Conservation (phyloP, 2,329 filamentous ascomycete genomes). For the Aspergillus quadrilineatus region DNA sequence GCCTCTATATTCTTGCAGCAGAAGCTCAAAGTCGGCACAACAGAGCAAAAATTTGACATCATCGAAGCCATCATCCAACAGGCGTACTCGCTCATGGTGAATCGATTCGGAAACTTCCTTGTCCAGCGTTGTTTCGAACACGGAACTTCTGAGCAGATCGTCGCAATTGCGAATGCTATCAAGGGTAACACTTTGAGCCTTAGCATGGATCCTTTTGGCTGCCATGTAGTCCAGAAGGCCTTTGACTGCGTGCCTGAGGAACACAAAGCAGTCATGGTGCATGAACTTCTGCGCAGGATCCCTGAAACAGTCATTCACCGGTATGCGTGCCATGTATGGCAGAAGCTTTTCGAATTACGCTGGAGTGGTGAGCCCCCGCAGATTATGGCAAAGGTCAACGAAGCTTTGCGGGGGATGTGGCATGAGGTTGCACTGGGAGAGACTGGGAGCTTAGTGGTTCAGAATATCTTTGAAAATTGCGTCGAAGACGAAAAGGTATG, state of each 20-base stretch:
- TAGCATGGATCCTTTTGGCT: slow-evolving; percentile 98
- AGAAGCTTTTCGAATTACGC: slow-evolving; percentile 96
- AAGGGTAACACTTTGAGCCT: slow-evolving; percentile 89
- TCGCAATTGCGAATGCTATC: slow-evolving; percentile 91
- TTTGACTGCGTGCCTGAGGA: slow-evolving; percentile 97
- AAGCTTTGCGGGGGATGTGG: slow-evolving; percentile 94
- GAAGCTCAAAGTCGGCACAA: slow-evolving; percentile 94
- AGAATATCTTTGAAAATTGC: slow-evolving; percentile 99
- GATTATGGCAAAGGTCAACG: slow-evolving; percentile 98
- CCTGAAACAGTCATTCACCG: slow-evolving; percentile 98
- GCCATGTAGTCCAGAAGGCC: slow-evolving; percentile 96
- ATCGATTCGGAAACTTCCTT: slow-evolving; percentile 97
- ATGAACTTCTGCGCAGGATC: slow-evolving; percentile 89
- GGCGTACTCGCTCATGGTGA: slow-evolving; percentile 94
- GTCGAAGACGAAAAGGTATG: slow-evolving; percentile 95
- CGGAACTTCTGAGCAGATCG: slow-evolving; percentile 88
- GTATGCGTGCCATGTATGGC: slow-evolving; percentile 98
- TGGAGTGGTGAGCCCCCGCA: slow-evolving; percentile 94
- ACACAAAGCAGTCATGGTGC: slow-evolving; percentile 98
- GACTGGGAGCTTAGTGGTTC: slow-evolving; percentile 95
- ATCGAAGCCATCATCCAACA: slow-evolving; percentile 94
- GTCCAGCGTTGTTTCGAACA: slow-evolving; percentile 99
- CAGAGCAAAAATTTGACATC: slow-evolving; percentile 95
- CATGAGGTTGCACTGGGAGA: slow-evolving; percentile 96
- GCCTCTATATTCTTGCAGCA: slow-evolving; percentile 98